A percentile compares a stretch with the other conserved stretches of the same genome.
Evolutionary conservation across 768 basidiomycete species (phyloP).

Genomic region (Suillus clintonianus): DNA sequence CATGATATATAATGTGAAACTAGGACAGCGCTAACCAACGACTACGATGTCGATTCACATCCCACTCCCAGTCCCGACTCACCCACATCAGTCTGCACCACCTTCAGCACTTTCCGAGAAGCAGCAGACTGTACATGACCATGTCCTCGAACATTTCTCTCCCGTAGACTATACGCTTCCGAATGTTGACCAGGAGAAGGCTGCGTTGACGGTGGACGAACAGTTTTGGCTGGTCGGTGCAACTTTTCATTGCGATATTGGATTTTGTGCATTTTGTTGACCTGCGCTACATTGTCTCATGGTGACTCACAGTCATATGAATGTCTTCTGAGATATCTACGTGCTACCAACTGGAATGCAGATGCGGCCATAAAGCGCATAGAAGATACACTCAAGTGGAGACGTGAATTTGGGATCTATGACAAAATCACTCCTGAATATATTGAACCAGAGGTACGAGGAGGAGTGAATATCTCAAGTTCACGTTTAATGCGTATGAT

Average conservation of each 20-base stretch:
- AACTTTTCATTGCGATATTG: neutral
- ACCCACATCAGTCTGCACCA: conserved; percentile 29
- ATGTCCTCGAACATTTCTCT: conserved; percentile 62
- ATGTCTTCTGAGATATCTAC: conserved; percentile 74
- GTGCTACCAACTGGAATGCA: conserved; percentile 75
- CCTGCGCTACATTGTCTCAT: conserved; percentile 3
- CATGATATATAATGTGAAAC: neutral
- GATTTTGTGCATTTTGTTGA: neutral
- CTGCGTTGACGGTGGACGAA: conserved; percentile 61
- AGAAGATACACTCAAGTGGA: conserved; percentile 76
- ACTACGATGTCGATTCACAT: conserved; percentile 11
- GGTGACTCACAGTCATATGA: conserved; percentile 51
- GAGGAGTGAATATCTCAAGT: no score
- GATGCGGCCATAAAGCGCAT: conserved; percentile 61
- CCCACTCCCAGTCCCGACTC: conserved; percentile 25
- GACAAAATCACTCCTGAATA: conserved; percentile 57
- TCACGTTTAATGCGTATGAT: neutral
- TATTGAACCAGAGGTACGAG: conserved; percentile 73
- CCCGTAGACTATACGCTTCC: conserved; percentile 54
- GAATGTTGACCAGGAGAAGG: conserved; percentile 39
- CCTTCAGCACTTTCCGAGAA: conserved; percentile 40
- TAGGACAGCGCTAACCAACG: neutral
- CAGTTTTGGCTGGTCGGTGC: conserved; percentile 72
- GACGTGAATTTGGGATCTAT: conserved; percentile 77
- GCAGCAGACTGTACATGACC: conserved; percentile 51